These are phyloP conservation scores for Leavenworthia alabamica DNA, from an alignment of 345 rosid species.

Conservation along the genomic window DNA sequence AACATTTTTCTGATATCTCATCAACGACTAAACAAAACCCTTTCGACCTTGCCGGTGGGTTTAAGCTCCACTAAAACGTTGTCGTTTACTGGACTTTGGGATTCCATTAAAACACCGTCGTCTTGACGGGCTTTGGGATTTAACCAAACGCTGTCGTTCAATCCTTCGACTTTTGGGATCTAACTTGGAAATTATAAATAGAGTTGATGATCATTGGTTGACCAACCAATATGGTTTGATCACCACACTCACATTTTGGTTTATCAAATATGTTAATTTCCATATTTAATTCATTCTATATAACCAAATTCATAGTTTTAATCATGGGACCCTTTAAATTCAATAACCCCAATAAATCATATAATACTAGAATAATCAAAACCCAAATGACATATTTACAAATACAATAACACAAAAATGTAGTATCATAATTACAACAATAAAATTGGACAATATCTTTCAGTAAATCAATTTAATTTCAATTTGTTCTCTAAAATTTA, in stretches of 20 bases:
- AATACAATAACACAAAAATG: too few relatives aligned
- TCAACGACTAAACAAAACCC: slow-evolving; percentile 22
- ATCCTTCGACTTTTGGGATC: background rate
- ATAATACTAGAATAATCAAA: too few relatives aligned
- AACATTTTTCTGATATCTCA: slow-evolving; percentile 12
- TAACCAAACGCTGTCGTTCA: background rate
- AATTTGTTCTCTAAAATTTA: background rate
- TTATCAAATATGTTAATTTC: slow-evolving; percentile 4
- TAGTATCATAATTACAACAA: too few relatives aligned
- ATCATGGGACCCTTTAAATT: background rate
- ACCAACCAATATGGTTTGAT: slow-evolving; percentile 26
- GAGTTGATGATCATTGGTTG: slow-evolving; percentile 28
- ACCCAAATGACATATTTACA: too few relatives aligned
- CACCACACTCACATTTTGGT: slow-evolving; percentile 24
- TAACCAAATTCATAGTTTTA: slow-evolving; percentile 16
- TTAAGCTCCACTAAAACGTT: background rate
- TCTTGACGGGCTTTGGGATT: background rate
- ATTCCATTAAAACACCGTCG: background rate
- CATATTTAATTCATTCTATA: background rate
- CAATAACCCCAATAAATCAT: too few relatives aligned
- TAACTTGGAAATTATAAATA: background rate
- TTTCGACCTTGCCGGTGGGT: slow-evolving; percentile 4
- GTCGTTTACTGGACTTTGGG: background rate
- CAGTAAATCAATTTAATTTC: background rate
- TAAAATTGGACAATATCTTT: background rate